These are phyloP conservation scores for Anethum foeniculum DNA, from an alignment of 140 eudicot genomes.

Conservation along the genomic window DNA sequence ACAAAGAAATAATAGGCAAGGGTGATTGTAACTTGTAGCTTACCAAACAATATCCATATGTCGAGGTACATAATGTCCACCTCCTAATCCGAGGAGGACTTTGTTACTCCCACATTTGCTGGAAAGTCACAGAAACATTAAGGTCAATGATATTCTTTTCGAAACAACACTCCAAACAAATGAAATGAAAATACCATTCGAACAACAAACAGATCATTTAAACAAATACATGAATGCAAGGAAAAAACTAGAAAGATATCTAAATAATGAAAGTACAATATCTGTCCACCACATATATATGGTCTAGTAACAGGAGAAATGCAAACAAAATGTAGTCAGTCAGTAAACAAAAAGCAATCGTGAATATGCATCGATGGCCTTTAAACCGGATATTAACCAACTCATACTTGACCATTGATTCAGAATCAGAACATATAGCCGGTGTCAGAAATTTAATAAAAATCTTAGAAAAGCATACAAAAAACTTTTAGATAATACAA, in stretches of 20 bases:
- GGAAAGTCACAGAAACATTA: slow-evolving; percentile 14
- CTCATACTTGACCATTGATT: background rate
- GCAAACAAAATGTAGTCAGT: background rate
- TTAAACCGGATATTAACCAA: background rate
- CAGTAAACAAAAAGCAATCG: background rate
- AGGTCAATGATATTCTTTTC: background rate
- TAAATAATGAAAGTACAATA: no score
- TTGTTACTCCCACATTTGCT: slow-evolving; percentile 46
- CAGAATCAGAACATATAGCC: background rate
- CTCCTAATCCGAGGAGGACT: slow-evolving; percentile 85
- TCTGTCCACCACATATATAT: background rate
- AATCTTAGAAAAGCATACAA: background rate
- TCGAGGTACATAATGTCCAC: slow-evolving; percentile 97
- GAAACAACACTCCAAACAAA: background rate
- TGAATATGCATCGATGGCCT: background rate
- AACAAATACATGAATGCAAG: background rate
- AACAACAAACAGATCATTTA: background rate
- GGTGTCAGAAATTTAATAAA: background rate
- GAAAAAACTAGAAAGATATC: background rate
- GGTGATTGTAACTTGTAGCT: slow-evolving; percentile 17
- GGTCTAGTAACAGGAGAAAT: background rate
- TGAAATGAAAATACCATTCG: background rate
- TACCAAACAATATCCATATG: slow-evolving; percentile 84
- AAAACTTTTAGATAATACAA: background rate
- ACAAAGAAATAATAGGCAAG: background rate